These are phyloP conservation scores for Saccharomycopsis capsularis DNA, from an alignment of 805 yeast genomes.

Conservation along the genomic window DNA sequence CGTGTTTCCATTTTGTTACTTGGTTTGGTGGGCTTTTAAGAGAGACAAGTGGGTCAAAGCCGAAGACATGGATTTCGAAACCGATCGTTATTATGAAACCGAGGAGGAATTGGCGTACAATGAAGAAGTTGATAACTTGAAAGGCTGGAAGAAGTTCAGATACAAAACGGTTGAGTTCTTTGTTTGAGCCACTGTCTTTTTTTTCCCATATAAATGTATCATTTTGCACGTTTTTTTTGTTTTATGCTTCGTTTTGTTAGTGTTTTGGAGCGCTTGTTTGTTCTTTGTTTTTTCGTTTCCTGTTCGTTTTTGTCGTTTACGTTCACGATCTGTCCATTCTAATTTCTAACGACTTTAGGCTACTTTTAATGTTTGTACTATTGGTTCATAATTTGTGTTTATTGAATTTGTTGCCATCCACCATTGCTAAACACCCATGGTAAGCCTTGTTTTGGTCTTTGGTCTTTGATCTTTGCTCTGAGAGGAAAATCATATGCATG, in stretches of 20 bases:
- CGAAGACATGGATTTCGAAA: constrained; percentile 47
- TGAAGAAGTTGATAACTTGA: constrained; percentile 33
- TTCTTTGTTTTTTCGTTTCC: too few species aligned
- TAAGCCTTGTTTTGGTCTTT: too few species aligned
- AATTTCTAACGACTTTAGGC: too few species aligned
- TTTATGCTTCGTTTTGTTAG: not conserved
- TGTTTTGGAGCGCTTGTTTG: not conserved
- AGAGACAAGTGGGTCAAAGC: constrained; percentile 36
- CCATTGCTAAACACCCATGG: too few species aligned
- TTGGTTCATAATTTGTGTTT: too few species aligned
- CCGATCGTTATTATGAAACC: constrained; percentile 43
- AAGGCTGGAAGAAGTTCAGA: constrained; percentile 38
- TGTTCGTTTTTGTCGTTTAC: too few species aligned
- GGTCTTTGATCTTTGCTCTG: too few species aligned
- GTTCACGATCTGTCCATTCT: too few species aligned
- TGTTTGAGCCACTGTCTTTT: not conserved
- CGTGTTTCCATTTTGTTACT: constrained; percentile 40
- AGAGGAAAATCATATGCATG: too few species aligned
- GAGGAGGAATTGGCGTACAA: constrained; percentile 40
- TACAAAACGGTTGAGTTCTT: constrained; percentile 21
- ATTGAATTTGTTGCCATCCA: too few species aligned
- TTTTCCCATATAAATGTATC: too few species aligned
- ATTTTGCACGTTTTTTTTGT: not conserved
- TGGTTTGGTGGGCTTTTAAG: constrained; percentile 36
- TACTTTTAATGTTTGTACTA: too few species aligned